A percentile compares a stretch with the other conserved stretches of the same genome.
These are phyloP conservation scores for Tarenaya hassleriana DNA, from an alignment of 345 rosid genomes.

Conservation along the genomic window DNA sequence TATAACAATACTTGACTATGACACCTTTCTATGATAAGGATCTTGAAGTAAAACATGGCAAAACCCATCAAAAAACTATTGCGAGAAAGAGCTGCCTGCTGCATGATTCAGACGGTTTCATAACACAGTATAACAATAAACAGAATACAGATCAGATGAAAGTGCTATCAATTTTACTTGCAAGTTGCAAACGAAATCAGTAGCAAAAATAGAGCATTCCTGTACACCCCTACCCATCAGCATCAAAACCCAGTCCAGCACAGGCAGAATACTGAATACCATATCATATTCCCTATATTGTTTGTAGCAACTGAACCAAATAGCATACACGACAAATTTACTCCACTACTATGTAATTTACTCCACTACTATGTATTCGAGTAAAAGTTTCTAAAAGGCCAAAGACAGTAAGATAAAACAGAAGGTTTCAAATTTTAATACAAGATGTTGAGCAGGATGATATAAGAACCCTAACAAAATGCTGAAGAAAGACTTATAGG, in stretches of 20 bases:
- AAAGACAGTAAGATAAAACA: not conserved
- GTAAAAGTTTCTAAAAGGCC: not conserved
- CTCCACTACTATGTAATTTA: not conserved
- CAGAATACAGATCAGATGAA: too few relatives aligned
- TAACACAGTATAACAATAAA: too few relatives aligned
- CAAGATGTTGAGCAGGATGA: not conserved
- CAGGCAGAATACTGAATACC: not conserved
- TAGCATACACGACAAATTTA: conserved; percentile 3
- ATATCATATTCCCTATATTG: not conserved
- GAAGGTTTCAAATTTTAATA: not conserved
- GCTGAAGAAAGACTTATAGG: not conserved
- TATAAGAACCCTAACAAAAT: not conserved
- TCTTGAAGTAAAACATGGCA: too few relatives aligned
- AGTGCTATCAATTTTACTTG: too few relatives aligned
- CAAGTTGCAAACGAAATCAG: too few relatives aligned
- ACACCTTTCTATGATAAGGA: too few relatives aligned
- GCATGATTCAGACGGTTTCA: too few relatives aligned
- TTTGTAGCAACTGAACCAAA: not conserved
- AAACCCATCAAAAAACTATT: too few relatives aligned
- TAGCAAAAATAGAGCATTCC: not conserved
- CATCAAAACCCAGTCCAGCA: not conserved
- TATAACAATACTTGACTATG: too few relatives aligned
- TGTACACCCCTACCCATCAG: not conserved
- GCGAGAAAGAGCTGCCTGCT: too few relatives aligned
- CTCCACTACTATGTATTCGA: not conserved